Evolutionary conservation across 1,139 yeast genomes (phyloP), one percentile per base, ranked within the genome.

Genomic region (Fermentozyma sake): DNA sequence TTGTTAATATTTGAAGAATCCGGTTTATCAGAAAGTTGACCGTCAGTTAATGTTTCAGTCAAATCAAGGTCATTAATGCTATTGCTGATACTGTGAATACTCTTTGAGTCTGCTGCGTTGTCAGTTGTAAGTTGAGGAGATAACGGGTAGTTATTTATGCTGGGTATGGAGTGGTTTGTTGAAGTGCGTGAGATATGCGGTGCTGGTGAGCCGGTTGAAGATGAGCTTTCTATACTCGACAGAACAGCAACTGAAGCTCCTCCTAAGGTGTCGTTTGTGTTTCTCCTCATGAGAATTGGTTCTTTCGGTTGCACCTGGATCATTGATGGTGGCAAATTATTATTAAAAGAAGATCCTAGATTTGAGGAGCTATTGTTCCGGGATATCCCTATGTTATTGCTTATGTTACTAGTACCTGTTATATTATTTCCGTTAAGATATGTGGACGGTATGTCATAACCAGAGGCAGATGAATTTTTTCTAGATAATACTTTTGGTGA

Each of bases 311-410:
- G 79, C 32, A 76, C 61, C 39, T 72, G 76, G 12, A 68, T 60
- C 87, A 79, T 79, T 7, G 84, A 77, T 7, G 87, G 82, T 3
- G 87, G 87, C 31, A 71, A 55, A 32, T 48, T 55, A 13, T 23
- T n/a, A 34, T 44, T 46, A 16, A 26, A 30, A 18, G 35, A 29
- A 2, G 31, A 20, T 17, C 30, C 25, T 10, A 32, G 22, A 17
- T 28, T 40, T 23, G 41, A 28, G 14, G 39, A 29, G 13, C 36
- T 31, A 21, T 33, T 31, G 32, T 33, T 39, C 16, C 41, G 38
- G 27, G 30, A 40, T 37, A 27, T 31, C 12, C 32, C 33, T n/a
- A 27, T 18, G 8, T 41, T 28, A 12, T 32, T 20, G 29, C 31
- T 27, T 27, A 26, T 17, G 11, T 21, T 19, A n/a, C 16, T 9